Conservation (phyloP, 805 yeast genomes). For the Nakazawaea holstii region DNA sequence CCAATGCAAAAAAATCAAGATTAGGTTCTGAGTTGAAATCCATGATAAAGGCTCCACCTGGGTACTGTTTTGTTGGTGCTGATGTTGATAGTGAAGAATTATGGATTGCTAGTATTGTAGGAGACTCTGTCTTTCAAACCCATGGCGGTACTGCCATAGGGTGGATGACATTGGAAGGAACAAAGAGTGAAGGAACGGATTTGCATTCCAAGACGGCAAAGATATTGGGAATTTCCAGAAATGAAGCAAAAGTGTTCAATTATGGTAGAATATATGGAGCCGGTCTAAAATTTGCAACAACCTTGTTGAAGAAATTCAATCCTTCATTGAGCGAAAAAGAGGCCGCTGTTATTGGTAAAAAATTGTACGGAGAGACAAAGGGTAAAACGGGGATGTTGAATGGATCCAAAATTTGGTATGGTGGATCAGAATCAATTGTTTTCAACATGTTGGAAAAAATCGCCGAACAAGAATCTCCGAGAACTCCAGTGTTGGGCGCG, state of each 20-base stretch:
- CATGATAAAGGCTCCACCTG: constrained; percentile 78
- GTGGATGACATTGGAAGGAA: constrained; percentile 99
- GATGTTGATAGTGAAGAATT: constrained; percentile 98
- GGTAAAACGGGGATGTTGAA: constrained; percentile 42
- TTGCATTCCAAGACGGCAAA: constrained; percentile 90
- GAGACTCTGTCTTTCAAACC: constrained; percentile 81
- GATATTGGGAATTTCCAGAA: constrained; percentile 82
- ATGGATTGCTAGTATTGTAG: constrained; percentile 95
- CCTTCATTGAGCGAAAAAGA: constrained; percentile 60
- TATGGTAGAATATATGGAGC: constrained; percentile 98
- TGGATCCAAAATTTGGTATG: constrained; percentile 48
- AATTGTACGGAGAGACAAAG: constrained; percentile 76
- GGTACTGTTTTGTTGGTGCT: constrained; percentile 93
- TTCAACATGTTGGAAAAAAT: constrained; percentile 85
- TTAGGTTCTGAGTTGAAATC: constrained; percentile 94
- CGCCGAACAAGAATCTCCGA: constrained; percentile 75
- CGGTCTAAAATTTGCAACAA: constrained; percentile 84
- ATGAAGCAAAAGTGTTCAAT: constrained; percentile 92
- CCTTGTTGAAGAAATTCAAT: constrained; percentile 79
- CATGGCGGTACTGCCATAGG: constrained; percentile 98
- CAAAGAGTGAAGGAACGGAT: constrained; percentile 87
- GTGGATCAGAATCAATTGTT: constrained; percentile 91
- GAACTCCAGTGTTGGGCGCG: constrained; percentile 90
- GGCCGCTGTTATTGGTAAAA: constrained; percentile 59
- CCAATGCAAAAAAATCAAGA: constrained; percentile 80